Percentiles rank a stretch among this genome's conserved stretches.
These are phyloP conservation scores for Brassica napus DNA, from an alignment of 345 rosid species.

Conservation along the genomic window Da-Ae NC_063434.1:6644001-6644500, in stretches of 20 bases:
- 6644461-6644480: neutral
- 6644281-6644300: conserved; percentile 16
- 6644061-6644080: neutral
- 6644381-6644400: neutral
- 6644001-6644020: neutral
- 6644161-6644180: conserved; percentile 6
- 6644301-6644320: conserved; percentile 11
- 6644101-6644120: neutral
- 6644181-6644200: neutral
- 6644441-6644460: conserved; percentile 6
- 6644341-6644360: conserved; percentile 1
- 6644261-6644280: neutral
- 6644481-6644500: conserved; percentile 1
- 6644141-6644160: conserved; percentile 17
- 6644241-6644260: neutral
- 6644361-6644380: neutral
- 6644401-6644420: neutral
- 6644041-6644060: conserved; percentile 7
- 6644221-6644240: conserved; percentile 31
- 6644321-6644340: conserved; percentile 14
- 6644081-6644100: neutral
- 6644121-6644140: conserved; percentile 26
- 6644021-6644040: neutral
- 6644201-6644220: conserved; percentile 33
- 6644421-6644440: neutral